Evolutionary conservation across 768 basidiomycete species (phyloP).

Genomic region (Phylloporus rhodoxanthus): DNA sequence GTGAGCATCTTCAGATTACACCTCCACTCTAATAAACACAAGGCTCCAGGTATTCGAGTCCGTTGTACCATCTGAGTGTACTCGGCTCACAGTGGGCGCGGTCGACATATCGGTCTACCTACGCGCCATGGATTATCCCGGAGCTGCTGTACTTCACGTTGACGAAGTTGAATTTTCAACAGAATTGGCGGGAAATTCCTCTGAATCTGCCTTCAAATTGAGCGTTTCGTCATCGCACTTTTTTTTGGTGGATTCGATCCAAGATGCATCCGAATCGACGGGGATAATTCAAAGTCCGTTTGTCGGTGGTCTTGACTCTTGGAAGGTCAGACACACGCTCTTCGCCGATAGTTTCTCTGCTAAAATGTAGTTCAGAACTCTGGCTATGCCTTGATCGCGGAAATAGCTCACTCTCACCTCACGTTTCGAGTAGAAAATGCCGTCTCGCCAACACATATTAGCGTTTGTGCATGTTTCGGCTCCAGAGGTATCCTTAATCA

Average conservation of each 20-base stretch:
- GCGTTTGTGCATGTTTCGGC: slow-evolving; percentile 30
- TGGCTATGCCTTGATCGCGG: slow-evolving; percentile 68
- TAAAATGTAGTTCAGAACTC: slow-evolving; percentile 34
- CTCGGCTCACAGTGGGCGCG: slow-evolving; percentile 59
- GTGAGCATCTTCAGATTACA: slow-evolving; percentile 42
- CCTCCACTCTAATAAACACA: neutral
- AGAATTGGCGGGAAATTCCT: slow-evolving; percentile 62
- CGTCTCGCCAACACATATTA: slow-evolving; percentile 31
- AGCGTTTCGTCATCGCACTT: slow-evolving; percentile 45
- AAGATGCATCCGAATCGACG: slow-evolving; percentile 21
- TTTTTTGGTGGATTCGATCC: slow-evolving; percentile 51
- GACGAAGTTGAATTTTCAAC: slow-evolving; percentile 66
- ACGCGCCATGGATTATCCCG: slow-evolving; percentile 51
- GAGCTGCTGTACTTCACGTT: slow-evolving; percentile 61
- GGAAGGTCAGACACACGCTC: slow-evolving; percentile 54
- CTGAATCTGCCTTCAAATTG: slow-evolving; percentile 48
- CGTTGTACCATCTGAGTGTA: slow-evolving; percentile 86
- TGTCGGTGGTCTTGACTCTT: slow-evolving; percentile 41
- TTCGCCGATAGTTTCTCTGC: neutral
- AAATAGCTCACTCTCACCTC: slow-evolving; percentile 48
- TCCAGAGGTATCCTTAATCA: slow-evolving; percentile 1
- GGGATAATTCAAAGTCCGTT: slow-evolving; percentile 16
- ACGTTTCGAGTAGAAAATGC: slow-evolving; percentile 30
- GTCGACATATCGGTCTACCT: slow-evolving; percentile 61
- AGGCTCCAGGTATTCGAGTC: slow-evolving; percentile 74